A percentile compares a stretch with the other conserved stretches of the same genome.
These are phyloP conservation scores for Echium plantagineum DNA, from an alignment of 257 asterid species.

Conservation along the genomic window DNA sequence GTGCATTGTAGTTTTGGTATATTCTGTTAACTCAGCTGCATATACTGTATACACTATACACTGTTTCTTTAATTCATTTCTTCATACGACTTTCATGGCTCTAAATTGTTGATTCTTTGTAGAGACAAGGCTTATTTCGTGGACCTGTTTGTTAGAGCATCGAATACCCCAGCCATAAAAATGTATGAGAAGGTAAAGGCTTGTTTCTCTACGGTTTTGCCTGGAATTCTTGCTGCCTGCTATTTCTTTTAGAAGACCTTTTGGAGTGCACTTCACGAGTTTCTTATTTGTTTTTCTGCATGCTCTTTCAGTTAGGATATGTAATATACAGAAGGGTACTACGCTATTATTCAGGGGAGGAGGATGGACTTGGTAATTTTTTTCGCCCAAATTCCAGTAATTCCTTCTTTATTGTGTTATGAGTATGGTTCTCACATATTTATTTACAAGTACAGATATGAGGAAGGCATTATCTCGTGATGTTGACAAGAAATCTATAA, in stretches of 20 bases:
- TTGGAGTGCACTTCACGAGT: neutral
- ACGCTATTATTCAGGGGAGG: conserved; percentile 94
- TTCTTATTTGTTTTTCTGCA: neutral
- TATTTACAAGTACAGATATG: conserved; percentile 49
- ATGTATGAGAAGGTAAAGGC: conserved; percentile 88
- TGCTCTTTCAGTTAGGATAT: conserved; percentile 62
- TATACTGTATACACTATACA: no score
- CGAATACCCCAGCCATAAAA: conserved; percentile 93
- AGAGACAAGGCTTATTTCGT: conserved; percentile 93
- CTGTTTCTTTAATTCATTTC: neutral
- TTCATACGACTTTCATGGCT: neutral
- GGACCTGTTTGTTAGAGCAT: conserved; percentile 96
- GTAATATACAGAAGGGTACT: conserved; percentile 83
- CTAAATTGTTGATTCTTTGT: conserved; percentile 12
- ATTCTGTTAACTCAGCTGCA: neutral
- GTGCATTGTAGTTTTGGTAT: neutral
- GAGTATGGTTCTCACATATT: neutral
- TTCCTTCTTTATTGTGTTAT: conserved; percentile 1
- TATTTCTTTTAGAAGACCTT: neutral
- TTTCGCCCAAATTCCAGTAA: conserved; percentile 3
- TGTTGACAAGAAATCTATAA: conserved; percentile 72
- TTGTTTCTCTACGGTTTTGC: neutral
- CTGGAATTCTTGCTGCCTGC: neutral
- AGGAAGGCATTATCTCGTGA: conserved; percentile 92
- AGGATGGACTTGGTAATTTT: conserved; percentile 85